Percentiles rank a stretch among this genome's conserved stretches.
These are phyloP conservation scores for Termitomyces sp. DNA, from an alignment of 768 basidiomycete genomes.

Conservation along the genomic window DNA sequence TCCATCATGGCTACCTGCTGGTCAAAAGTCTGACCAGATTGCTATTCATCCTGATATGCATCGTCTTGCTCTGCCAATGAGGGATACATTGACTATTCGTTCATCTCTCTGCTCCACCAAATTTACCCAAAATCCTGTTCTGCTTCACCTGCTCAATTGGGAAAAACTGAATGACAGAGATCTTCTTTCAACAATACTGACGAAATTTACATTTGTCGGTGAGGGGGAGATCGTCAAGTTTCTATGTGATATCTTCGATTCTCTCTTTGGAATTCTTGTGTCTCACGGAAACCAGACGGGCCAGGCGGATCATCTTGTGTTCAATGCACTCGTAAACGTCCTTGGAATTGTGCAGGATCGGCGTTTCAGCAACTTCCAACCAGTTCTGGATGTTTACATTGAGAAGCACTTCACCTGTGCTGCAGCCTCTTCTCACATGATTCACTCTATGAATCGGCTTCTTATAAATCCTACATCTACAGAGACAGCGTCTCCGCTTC, in stretches of 20 bases:
- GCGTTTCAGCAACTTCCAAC: constrained; percentile 92
- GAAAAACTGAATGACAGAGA: constrained; percentile 63
- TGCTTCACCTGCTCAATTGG: constrained; percentile 82
- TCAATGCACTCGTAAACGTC: constrained; percentile 87
- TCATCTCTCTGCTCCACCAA: constrained; percentile 90
- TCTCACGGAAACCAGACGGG: constrained; percentile 70
- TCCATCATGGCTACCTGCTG: constrained; percentile 54
- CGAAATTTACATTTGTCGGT: constrained; percentile 86
- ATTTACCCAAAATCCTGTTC: constrained; percentile 85
- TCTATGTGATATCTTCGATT: constrained; percentile 86
- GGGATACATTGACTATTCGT: constrained; percentile 78
- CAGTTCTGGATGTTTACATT: constrained; percentile 92
- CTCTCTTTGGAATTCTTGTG: constrained; percentile 85
- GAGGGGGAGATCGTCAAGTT: constrained; percentile 96
- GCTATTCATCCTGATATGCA: constrained; percentile 56
- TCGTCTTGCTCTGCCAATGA: constrained; percentile 62
- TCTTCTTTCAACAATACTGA: constrained; percentile 65
- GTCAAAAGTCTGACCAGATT: constrained; percentile 60
- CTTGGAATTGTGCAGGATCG: constrained; percentile 92
- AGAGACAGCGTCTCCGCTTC: constrained; percentile 73
- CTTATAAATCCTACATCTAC: constrained; percentile 67
- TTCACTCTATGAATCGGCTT: constrained; percentile 84
- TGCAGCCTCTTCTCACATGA: constrained; percentile 77
- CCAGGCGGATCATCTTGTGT: constrained; percentile 83
- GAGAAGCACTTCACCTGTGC: constrained; percentile 83